Evolutionary conservation across 2,329 filamentous ascomycete species (phyloP).

Genomic region (Colletotrichum sp.): DNA sequence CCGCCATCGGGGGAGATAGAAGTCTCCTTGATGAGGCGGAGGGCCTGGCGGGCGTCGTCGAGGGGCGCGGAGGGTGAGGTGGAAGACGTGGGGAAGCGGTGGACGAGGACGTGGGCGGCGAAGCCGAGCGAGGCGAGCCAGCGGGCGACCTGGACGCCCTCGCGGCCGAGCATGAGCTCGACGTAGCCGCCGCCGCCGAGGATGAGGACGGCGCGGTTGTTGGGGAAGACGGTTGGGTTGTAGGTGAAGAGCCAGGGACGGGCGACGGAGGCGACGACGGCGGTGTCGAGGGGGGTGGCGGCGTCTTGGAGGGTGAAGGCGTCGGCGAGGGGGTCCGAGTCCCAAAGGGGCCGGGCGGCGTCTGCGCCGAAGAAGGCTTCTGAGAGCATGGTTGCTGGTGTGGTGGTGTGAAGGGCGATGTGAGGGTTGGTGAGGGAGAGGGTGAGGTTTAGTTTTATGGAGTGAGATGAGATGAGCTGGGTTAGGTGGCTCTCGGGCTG

Average conservation of each 20-base stretch:
- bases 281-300: conserved; percentile 13
- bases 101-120: conserved; percentile 25
- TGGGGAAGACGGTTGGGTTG: conserved; percentile 17
- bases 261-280: conserved; percentile 18
- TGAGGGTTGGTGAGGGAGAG: background rate
- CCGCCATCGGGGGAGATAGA: background rate
- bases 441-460: background rate
- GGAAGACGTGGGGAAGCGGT: conserved; percentile 24
- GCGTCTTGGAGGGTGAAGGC: conserved; percentile 22
- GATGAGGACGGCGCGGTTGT: conserved; percentile 24
- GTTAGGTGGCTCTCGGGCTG: background rate
- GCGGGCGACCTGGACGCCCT: conserved; percentile 24
- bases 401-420: background rate
- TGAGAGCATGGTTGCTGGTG: background rate
- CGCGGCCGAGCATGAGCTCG: conserved; percentile 27
- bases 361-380: conserved; percentile 14
- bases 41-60: conserved; percentile 24
- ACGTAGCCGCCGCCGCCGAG: conserved; percentile 27
- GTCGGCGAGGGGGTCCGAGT: conserved; percentile 9
- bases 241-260: conserved; percentile 26
- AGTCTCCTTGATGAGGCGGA: conserved; percentile 15
- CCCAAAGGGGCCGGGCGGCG: conserved; percentile 22
- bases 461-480: background rate
- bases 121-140: conserved; percentile 26
- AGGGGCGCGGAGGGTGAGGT: conserved; percentile 23